These are phyloP conservation scores for Hypoxylon sp. DNA, from an alignment of 2,329 filamentous ascomycete genomes.

Conservation along the genomic window DNA sequence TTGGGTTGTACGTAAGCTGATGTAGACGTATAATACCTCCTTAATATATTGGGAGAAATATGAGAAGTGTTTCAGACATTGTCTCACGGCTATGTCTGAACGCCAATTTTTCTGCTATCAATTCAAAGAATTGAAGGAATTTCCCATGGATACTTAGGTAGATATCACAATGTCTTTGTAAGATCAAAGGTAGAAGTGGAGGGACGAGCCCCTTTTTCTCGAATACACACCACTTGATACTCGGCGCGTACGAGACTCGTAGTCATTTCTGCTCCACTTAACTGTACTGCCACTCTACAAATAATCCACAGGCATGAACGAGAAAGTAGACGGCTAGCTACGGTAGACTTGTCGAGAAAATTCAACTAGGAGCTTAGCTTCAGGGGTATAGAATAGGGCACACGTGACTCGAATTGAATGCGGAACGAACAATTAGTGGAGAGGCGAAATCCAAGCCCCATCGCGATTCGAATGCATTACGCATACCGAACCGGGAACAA, in stretches of 20 bases:
- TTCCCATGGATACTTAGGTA: background rate
- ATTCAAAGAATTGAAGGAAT: background rate
- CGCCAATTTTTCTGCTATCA: background rate
- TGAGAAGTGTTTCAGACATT: no score
- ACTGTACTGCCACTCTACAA: background rate
- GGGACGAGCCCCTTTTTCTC: background rate
- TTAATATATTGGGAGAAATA: no score
- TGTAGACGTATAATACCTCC: no score
- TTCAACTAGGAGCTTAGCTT: background rate
- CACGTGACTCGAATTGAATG: background rate
- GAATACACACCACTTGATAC: background rate
- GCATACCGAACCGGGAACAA: constrained; percentile 12
- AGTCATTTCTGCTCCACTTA: background rate
- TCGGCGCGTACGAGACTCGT: background rate
- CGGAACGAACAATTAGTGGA: background rate
- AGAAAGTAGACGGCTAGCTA: background rate
- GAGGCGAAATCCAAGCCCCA: background rate
- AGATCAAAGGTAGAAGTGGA: background rate
- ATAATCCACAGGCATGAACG: background rate
- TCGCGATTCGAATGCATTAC: constrained; percentile 10
- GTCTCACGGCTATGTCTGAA: no score
- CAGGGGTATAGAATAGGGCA: background rate
- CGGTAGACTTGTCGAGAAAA: background rate
- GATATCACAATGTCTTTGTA: background rate
- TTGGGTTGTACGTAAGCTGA: no score